phyloP scores from a whole-genome alignment of 768 basidiomycete genomes.

The Auricularia sp. region DNA sequence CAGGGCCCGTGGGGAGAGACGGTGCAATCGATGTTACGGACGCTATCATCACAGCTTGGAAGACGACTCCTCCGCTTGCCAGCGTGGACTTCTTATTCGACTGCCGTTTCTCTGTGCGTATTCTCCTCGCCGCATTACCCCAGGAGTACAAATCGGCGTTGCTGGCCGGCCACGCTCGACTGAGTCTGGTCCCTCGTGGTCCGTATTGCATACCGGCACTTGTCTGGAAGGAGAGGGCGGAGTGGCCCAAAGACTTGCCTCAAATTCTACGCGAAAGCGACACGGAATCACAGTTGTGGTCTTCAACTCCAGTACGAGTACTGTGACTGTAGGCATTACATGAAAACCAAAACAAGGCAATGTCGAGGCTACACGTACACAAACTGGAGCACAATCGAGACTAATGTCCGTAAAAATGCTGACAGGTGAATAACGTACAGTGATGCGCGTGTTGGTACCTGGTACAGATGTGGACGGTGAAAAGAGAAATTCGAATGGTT shows the following conservation, averaged over 20 bases:
- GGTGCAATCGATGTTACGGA: slow-evolving; percentile 24
- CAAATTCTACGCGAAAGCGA: background rate
- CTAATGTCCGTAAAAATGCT: background rate
- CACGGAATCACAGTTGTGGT: background rate
- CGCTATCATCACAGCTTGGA: slow-evolving; percentile 1
- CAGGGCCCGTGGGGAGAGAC: slow-evolving; percentile 15
- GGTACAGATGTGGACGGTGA: too few relatives aligned
- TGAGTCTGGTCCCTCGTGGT: background rate
- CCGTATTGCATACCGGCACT: background rate
- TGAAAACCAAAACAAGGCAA: too few relatives aligned
- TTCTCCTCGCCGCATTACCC: background rate
- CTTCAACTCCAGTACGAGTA: background rate
- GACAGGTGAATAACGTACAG: background rate
- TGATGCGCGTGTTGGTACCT: too few relatives aligned
- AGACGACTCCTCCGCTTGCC: background rate
- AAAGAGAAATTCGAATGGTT: too few relatives aligned
- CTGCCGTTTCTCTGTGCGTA: background rate
- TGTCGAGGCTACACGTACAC: too few relatives aligned
- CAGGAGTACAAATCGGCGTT: background rate
- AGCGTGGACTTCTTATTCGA: background rate
- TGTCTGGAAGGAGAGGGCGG: background rate
- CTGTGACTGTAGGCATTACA: background rate
- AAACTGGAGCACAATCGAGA: background rate
- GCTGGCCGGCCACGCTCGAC: background rate
- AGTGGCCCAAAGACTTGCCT: background rate